Evolutionary conservation across 768 basidiomycete species (phyloP), one percentile per base, ranked within the genome.

Genomic region (Albatrellus ellisii): DNA sequence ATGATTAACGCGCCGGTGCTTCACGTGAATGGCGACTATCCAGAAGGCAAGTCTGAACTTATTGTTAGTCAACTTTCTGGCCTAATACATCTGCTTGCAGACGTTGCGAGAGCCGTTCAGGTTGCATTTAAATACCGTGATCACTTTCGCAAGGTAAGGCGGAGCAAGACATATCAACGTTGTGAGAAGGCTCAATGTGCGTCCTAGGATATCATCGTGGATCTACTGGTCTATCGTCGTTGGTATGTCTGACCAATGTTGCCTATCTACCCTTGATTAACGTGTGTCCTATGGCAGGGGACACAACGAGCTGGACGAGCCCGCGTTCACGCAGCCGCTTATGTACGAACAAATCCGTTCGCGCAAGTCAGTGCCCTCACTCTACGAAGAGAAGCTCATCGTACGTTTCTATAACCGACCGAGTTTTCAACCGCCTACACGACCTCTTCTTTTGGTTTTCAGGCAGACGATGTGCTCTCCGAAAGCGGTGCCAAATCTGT

Each of bases 311-410:
- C 69, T 90, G 24, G 86, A 91, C 53, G 72, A 90, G 39, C 87
- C 87, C 0, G 75, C 76, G 12, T 84, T 89, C 56, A 94, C 91
- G 0, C 82, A 81, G 45, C 90, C 91, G 0, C 62, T 79, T 8
- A 95, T 94, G 90, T 95, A 95, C 60, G 70, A 85, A 58, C 75
- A 83, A 61, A 92, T 94, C 52, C 71, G 77, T 5, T 70, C 77
- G 0, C 67, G 89, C 36, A 72, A 68, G 35, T 83, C 81, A 10
- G 86, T 90, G 4, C 87, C 88, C 4, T 66, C 77, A 39, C 62
- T 88, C 10, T 94, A 91, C 55, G 87, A 91, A 54, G 72, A 81
- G 33, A 78, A 77, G 33, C 68, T 91, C 5, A 67, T 78, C 39
- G 88, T 88, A 43, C 36, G 76, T 64, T 14, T 40, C 22, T 8